Conservation (phyloP, 139 green algal species). For the Closterium sp. region DNA sequence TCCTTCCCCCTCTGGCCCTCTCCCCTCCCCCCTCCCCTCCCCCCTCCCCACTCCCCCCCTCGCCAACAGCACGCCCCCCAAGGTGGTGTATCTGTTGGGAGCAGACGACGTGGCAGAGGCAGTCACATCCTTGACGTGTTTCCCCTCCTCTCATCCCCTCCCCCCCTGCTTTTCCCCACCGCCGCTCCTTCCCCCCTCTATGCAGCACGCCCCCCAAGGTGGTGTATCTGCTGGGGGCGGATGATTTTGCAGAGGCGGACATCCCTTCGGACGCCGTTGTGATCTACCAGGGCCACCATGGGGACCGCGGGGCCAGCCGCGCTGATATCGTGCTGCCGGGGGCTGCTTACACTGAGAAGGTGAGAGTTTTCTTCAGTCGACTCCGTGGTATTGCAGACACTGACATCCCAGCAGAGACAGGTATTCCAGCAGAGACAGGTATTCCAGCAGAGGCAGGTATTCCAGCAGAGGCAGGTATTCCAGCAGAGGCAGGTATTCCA, state of each 20-base stretch:
- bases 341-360: slow-evolving; percentile 64
- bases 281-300: slow-evolving; percentile 94
- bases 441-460: background rate
- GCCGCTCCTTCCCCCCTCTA: too few relatives aligned
- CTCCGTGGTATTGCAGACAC: too few relatives aligned
- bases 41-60: too few relatives aligned
- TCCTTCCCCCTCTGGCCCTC: background rate
- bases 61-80: slow-evolving; percentile 56
- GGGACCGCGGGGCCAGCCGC: slow-evolving; percentile 83
- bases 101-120: slow-evolving; percentile 63
- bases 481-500: background rate
- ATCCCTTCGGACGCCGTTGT: slow-evolving; percentile 89
- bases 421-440: background rate
- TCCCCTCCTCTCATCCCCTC: too few relatives aligned
- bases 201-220: slow-evolving; percentile 62
- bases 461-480: background rate
- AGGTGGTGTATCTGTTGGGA: slow-evolving; percentile 92
- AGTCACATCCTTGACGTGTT: too few relatives aligned
- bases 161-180: too few relatives aligned
- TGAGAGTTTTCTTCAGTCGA: background rate
- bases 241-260: slow-evolving; percentile 72
- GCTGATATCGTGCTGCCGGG: slow-evolving; percentile 93
- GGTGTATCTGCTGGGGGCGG: slow-evolving; percentile 90
- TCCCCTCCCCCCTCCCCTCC: too few relatives aligned
- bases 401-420: too few relatives aligned